phyloP scores from a whole-genome alignment of 305 asterid species.

The Salvia sclarea region DNA sequence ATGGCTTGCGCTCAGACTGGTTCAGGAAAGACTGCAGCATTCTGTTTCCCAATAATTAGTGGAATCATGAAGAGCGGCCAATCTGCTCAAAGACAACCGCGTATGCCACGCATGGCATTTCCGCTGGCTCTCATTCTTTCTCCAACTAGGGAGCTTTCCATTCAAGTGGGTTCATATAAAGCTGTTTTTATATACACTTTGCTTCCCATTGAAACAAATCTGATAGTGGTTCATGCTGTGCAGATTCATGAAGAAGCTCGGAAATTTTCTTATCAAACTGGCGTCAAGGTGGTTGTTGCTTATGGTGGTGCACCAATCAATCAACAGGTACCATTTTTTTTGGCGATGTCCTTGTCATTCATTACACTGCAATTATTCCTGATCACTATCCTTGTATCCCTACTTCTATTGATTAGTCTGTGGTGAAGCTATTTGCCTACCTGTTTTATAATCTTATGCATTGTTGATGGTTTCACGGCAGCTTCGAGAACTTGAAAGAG shows the following conservation, averaged over 20 bases:
- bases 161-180: constrained; percentile 61
- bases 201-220: constrained; percentile 2
- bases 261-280: constrained; percentile 93
- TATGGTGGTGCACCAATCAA: constrained; percentile 96
- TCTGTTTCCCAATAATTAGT: constrained; percentile 91
- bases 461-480: constrained; percentile 33
- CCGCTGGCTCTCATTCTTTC: constrained; percentile 94
- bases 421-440: background rate
- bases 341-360: constrained; percentile 9
- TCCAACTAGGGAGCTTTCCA: constrained; percentile 95
- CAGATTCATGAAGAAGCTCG: constrained; percentile 96
- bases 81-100: constrained; percentile 59
- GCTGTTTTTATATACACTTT: constrained; percentile 4
- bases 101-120: constrained; percentile 72
- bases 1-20: constrained; percentile 99
- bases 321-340: constrained; percentile 59
- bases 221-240: constrained; percentile 28
- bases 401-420: background rate
- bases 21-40: constrained; percentile 96
- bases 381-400: background rate
- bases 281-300: constrained; percentile 88
- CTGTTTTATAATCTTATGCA: background rate
- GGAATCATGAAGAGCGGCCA: constrained; percentile 81
- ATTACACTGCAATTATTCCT: constrained; percentile 21
- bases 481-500: constrained; percentile 91